These are phyloP conservation scores for Pseudotsuga menziesii DNA, from an alignment of 75 land plant genomes.

Conservation along the genomic window DNA sequence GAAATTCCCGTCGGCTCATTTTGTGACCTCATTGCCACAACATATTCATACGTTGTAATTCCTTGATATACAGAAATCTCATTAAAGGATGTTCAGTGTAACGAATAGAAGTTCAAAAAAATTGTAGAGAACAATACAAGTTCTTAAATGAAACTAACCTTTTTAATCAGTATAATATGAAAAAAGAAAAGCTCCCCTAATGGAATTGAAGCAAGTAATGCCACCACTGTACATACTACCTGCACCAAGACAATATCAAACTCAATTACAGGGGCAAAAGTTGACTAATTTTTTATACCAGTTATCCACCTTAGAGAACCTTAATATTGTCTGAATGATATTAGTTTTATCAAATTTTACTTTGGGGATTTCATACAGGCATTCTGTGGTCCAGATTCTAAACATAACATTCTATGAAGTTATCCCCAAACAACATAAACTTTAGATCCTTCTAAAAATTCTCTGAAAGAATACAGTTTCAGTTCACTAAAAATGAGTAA, in stretches of 20 bases:
- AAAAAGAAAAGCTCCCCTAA: constrained; percentile 91
- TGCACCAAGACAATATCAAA: constrained; percentile 28
- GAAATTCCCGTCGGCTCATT: constrained; percentile 62
- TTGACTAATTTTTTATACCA: neutral
- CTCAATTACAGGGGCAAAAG: neutral
- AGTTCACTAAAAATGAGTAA: too few relatives aligned
- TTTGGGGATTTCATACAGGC: too few relatives aligned
- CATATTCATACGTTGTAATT: constrained; percentile 97
- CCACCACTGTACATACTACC: constrained; percentile 72
- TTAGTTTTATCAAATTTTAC: neutral
- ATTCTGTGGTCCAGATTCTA: too few relatives aligned
- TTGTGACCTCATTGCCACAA: constrained; percentile 89
- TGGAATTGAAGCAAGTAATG: constrained; percentile 72
- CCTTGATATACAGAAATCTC: constrained; percentile 42
- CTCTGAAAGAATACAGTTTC: too few relatives aligned
- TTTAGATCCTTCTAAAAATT: too few relatives aligned
- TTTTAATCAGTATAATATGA: constrained; percentile 80
- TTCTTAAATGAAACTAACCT: constrained; percentile 40
- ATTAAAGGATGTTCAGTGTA: neutral
- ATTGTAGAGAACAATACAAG: neutral
- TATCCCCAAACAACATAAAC: too few relatives aligned
- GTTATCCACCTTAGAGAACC: neutral
- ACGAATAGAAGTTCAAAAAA: neutral
- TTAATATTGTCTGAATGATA: neutral
- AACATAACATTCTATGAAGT: too few relatives aligned